Base-by-base conservation (phyloP, 2,329 filamentous ascomycete species). In the Ophiosphaerella korrae region DNA sequence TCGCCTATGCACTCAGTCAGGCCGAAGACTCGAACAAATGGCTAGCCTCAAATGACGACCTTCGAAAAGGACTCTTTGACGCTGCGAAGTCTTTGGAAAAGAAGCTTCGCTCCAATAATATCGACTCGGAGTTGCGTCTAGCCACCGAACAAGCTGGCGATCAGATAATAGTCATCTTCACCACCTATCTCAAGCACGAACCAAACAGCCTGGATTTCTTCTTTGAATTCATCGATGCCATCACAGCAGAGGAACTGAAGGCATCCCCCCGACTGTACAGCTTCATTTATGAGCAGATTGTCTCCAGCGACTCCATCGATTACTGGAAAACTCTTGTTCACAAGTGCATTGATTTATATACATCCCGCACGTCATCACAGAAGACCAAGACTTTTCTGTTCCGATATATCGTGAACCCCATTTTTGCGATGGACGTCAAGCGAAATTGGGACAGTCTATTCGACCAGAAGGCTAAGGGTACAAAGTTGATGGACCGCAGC, bases 351-450 rank as follows among this genome's bases (percentile, higher is more conserved):
- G 92, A 97, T 49, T 80, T 92, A 1, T 99, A 97, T 71, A 87
- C 89, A 6, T 84, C 87, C 42, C 90, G 88, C 67, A 84, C 80
- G 39, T 89, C 88, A 11, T 86, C 89, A 0, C 94, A 97, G 74
- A 92, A 89, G 77, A 90, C 90, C 38, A 99, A 99, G 74, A 89
- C 92, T 45, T 99, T 96, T 72, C 80, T 95, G 32, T 86, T 99
- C 68, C 91, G 91, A 70, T 87, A 96, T 71, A 83, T 99, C 29
- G 90, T 97, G 58, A 99, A 97, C 66, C 95, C 94, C 0, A 96
- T 97, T 34, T 84, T 99, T 48, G 92, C 93, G 3, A 96, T 93
- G 89, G 94, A 99, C 74, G 88, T 96, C 34, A 93, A 94, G 84
- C 86, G 88, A 21, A 88, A 89, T 51, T 94, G 90, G 82, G 82